phyloP scores from a whole-genome alignment of 208 protist genomes.

The Willaertia magna region DNA sequence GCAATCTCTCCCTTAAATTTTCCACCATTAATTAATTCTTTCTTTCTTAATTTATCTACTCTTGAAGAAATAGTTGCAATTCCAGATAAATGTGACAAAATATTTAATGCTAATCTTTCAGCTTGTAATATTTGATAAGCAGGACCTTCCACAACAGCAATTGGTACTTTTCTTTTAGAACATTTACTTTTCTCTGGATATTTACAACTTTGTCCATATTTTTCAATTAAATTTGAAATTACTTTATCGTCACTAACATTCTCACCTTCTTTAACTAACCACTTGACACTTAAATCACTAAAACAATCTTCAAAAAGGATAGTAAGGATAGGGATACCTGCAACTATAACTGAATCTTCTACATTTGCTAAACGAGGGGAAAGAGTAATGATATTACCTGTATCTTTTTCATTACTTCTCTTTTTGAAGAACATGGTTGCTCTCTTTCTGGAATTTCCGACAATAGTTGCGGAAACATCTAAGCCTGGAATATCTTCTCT shows the following conservation, averaged over 20 bases:
- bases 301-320: conserved; percentile 37
- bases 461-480: conserved; percentile 55
- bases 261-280: conserved; percentile 42
- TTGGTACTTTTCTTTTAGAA: not conserved
- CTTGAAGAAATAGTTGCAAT: conserved; percentile 38
- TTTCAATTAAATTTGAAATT: not conserved
- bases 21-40: conserved; percentile 4
- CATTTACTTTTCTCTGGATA: not conserved
- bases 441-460: conserved; percentile 33
- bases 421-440: conserved; percentile 43
- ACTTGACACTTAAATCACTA: conserved; percentile 41
- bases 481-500: conserved; percentile 59
- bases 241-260: not conserved
- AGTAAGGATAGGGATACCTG: conserved; percentile 50
- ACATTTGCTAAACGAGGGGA: no score
- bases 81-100: conserved; percentile 40
- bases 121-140: conserved; percentile 43
- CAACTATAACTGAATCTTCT: conserved; percentile 39
- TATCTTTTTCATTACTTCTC: conserved; percentile 4
- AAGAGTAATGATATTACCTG: conserved; percentile 5
- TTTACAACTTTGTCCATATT: conserved; percentile 10
- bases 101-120: conserved; percentile 55
- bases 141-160: conserved; percentile 28
- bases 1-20: conserved; percentile 34
- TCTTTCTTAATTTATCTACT: not conserved